Conservation (phyloP, 2,329 filamentous ascomycete species). For the Pezicula neosporulosa region DNA sequence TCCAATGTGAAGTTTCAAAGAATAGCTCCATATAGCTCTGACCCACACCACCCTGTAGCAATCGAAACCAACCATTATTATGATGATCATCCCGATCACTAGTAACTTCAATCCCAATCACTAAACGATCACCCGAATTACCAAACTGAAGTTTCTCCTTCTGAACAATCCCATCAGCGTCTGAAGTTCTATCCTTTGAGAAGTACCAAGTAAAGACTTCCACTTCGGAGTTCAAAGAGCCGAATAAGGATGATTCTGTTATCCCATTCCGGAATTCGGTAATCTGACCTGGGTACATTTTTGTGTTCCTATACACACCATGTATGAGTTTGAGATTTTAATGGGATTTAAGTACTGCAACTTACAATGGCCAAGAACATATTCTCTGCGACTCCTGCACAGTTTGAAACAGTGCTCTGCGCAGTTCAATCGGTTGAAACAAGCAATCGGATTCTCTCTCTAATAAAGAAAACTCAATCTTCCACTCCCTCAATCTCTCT, state of each 20-base stretch:
- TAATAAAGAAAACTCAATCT: neutral
- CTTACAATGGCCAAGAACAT: neutral
- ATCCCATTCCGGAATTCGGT: neutral
- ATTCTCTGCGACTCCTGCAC: neutral
- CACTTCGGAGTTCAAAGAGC: neutral
- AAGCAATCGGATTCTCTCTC: neutral
- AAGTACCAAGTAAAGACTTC: neutral
- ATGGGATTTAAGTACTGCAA: neutral
- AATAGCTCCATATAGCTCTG: neutral
- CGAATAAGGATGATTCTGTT: neutral
- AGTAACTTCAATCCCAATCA: neutral
- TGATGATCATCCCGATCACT: neutral
- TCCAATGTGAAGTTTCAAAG: neutral
- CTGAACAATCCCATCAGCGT: neutral
- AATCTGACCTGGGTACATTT: neutral
- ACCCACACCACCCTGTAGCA: neutral
- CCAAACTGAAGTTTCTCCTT: neutral
- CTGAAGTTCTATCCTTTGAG: neutral
- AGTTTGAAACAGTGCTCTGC: neutral
- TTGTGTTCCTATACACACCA: neutral
- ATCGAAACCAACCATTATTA: neutral
- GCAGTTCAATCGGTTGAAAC: neutral
- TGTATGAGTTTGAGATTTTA: neutral
- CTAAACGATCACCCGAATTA: neutral
- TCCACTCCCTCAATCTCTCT: neutral